These are phyloP conservation scores for Solanum tarijense DNA, from an alignment of 257 asterid genomes.

Conservation along the genomic window DNA sequence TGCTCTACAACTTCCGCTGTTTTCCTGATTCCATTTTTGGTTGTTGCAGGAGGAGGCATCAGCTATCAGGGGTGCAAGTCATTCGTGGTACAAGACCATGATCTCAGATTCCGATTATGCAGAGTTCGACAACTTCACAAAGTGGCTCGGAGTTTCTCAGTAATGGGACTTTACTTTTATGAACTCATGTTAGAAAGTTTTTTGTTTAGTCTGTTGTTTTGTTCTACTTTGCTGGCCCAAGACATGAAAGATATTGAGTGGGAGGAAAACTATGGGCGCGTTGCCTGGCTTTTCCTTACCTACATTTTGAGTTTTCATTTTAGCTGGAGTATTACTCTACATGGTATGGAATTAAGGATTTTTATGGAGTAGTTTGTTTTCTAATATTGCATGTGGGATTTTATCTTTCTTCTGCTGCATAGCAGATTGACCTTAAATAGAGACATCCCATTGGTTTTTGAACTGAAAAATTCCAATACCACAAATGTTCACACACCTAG, in stretches of 20 bases:
- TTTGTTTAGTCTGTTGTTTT: not conserved
- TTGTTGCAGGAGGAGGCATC: conserved; percentile 62
- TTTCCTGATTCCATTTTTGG: not conserved
- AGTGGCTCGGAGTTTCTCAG: conserved; percentile 84
- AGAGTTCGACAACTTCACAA: conserved; percentile 74
- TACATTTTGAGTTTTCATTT: not conserved
- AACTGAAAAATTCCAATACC: too few relatives aligned
- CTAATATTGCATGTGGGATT: not conserved
- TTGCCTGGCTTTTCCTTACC: not conserved
- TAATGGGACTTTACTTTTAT: conserved; percentile 7
- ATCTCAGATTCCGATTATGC: conserved; percentile 79
- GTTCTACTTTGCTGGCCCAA: not conserved
- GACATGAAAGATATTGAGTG: not conserved
- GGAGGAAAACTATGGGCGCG: not conserved
- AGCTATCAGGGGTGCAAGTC: conserved; percentile 50
- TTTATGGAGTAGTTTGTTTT: not conserved
- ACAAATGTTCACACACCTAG: too few relatives aligned
- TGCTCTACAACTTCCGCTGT: not conserved
- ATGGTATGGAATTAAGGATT: not conserved
- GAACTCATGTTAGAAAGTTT: not conserved
- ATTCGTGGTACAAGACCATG: conserved; percentile 84
- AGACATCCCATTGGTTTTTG: too few relatives aligned
- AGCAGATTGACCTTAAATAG: not conserved
- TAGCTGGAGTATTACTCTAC: not conserved
- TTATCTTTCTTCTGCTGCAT: not conserved